Base-by-base conservation (phyloP, 2,329 filamentous ascomycete species). In the Cordyceps javanica region DNA sequence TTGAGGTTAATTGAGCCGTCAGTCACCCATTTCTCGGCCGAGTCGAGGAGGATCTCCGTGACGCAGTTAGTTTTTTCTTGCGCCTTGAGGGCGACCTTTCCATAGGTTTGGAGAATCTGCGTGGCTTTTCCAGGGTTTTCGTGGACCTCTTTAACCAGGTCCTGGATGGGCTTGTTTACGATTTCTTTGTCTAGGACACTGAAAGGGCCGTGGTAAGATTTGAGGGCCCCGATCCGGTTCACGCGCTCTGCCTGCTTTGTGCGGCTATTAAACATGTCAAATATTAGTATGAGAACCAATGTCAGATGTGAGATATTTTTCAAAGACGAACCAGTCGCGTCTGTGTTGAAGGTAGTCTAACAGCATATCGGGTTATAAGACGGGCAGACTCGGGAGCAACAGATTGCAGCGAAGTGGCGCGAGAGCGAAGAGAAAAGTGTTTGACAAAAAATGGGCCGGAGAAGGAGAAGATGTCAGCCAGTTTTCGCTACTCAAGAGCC, bases 31-130 rank as follows among this genome's bases (percentile, higher is more conserved):
- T 77, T 72, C 72, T 96, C 90, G 0, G 91, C 90, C 57, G 87
- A 86, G 0, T 83, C 78, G 38, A 97, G 81, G 75, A 97, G 82
- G 57, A 97, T 77, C 73, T 97, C 92, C 0, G 93, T 97, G 13
- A 95, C 74, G 67, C 90, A 95, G 70, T 97, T 97, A 2, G 91
- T 96, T 73, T 88, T 88, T 61, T 87, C 81, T 36, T 97, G 93
- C 1, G 91, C 92, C 67, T 86, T 87, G 54, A 96, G 70, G 0
- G 92, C 89, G 21, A 93, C 86, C 72, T 95, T 96, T 66, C 89
- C 89, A 69, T 97, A 97, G 11, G 91, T 85, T 60, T 79, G 84
- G n/a, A 97, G 83, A 48, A 97, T 82, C 60, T 91, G 85, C 25
- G 87, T 69, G 0, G 92, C 86, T 13, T 81, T 79, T 50, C 85